Evolutionary conservation across 345 rosid species (phyloP).

Genomic region (Gossypium turneri): DNA sequence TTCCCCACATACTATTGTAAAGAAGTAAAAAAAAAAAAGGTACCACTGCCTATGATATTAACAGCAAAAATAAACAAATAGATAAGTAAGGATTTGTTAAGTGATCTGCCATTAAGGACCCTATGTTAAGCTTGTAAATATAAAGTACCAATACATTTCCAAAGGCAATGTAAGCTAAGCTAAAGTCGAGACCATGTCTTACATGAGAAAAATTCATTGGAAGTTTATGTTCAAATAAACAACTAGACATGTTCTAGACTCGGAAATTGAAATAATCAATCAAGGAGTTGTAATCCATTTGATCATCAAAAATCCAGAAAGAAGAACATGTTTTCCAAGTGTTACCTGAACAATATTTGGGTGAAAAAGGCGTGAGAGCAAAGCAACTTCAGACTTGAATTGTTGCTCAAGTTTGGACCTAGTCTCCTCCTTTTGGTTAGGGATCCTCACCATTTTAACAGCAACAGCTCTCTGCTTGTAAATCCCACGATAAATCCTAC

Average conservation of each 20-base stretch:
- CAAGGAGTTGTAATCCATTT: not conserved
- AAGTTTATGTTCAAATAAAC: too few relatives aligned
- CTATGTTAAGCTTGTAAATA: too few relatives aligned
- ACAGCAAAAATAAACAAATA: too few relatives aligned
- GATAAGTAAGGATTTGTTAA: not conserved
- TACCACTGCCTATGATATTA: too few relatives aligned
- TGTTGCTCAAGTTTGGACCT: slow-evolving; percentile 76
- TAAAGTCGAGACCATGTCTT: too few relatives aligned
- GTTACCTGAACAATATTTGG: slow-evolving; percentile 80
- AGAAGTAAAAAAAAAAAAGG: too few relatives aligned
- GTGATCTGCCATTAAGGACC: not conserved
- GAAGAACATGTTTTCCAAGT: not conserved
- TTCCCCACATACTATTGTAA: too few relatives aligned
- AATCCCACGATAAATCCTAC: slow-evolving; percentile 88
- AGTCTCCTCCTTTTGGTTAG: slow-evolving; percentile 81
- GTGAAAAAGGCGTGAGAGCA: slow-evolving; percentile 91
- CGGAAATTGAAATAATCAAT: not conserved
- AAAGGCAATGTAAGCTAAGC: too few relatives aligned
- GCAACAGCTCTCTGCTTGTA: slow-evolving; percentile 99
- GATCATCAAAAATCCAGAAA: not conserved
- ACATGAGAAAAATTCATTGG: too few relatives aligned
- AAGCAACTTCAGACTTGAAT: slow-evolving; percentile 91
- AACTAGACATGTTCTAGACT: not conserved
- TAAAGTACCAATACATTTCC: too few relatives aligned
- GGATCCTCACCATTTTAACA: slow-evolving; percentile 95